Evolutionary conservation across 1,139 yeast genomes (phyloP).

Genomic region (Magnusiomyces suaveolens): DNA sequence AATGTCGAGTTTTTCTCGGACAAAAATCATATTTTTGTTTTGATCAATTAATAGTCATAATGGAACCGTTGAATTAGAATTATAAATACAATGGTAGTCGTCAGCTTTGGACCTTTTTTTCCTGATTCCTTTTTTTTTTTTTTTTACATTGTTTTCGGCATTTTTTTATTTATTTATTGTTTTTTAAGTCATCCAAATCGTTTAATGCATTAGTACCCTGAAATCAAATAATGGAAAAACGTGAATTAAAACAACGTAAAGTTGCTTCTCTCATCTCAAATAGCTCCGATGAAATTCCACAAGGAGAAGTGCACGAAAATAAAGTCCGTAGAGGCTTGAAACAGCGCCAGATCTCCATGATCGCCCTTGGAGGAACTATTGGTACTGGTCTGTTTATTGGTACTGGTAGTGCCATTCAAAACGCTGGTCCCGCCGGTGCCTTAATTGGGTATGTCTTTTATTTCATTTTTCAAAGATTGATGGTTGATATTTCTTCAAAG

Average conservation of each 20-base stretch:
- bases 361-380: conserved; percentile 45
- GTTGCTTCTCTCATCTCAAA: not conserved
- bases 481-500: no score
- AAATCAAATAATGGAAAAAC: not conserved
- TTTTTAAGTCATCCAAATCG: no score
- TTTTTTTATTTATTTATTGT: not conserved
- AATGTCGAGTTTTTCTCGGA: no score
- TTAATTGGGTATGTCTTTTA: conserved; percentile 43
- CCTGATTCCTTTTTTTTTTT: not conserved
- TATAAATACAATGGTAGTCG: no score
- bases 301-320: conserved; percentile 3
- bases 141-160: not conserved
- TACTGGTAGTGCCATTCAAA: conserved; percentile 49
- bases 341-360: conserved; percentile 40
- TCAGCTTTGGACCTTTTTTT: not conserved
- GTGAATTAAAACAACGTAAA: not conserved
- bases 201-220: no score
- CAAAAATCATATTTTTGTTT: no score
- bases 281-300: not conserved
- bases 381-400: conserved; percentile 53
- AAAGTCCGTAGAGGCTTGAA: conserved; percentile 33
- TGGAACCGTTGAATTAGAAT: no score
- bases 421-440: conserved; percentile 64
- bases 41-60: not conserved
- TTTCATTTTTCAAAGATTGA: not conserved